Conservation (phyloP, 495 filamentous ascomycete species). For the Hypoxylon fragiforme region DNA sequence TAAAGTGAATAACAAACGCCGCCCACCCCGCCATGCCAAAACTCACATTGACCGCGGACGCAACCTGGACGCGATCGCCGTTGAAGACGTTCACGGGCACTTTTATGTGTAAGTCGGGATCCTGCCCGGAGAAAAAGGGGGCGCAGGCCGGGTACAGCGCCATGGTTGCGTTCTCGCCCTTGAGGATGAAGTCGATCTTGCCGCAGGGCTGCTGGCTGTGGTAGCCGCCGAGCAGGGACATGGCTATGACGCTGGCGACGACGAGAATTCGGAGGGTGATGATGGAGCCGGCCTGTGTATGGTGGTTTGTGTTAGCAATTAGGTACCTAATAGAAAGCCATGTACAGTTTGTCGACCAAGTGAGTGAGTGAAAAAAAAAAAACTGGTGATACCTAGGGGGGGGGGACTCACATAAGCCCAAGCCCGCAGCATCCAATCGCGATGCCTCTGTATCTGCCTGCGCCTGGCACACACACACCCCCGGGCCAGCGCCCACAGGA, state of each 20-base stretch:
- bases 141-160: slow-evolving; percentile 47
- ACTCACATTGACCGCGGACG: slow-evolving; percentile 39
- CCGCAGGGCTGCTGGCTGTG: slow-evolving; percentile 45
- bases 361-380: too few species aligned
- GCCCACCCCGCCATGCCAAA: slow-evolving; percentile 54
- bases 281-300: slow-evolving; percentile 48
- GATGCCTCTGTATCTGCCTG: slow-evolving; percentile 59
- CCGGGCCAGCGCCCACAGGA: slow-evolving; percentile 37
- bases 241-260: slow-evolving; percentile 38
- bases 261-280: slow-evolving; percentile 53
- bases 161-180: slow-evolving; percentile 24
- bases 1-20: slow-evolving; percentile 46
- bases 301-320: not conserved
- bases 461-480: slow-evolving; percentile 55
- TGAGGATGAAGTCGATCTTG: slow-evolving; percentile 44
- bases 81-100: slow-evolving; percentile 38
- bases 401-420: slow-evolving; percentile 46
- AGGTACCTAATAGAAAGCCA: too few species aligned
- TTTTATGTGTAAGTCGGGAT: slow-evolving; percentile 28
- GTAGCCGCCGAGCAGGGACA: slow-evolving; percentile 39
- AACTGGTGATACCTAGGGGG: too few species aligned
- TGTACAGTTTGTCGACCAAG: too few species aligned
- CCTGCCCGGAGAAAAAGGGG: slow-evolving; percentile 29
- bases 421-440: slow-evolving; percentile 59
- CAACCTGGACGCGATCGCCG: slow-evolving; percentile 37